Evolutionary conservation across 2,329 filamentous ascomycete genomes (phyloP).

Genomic region (Plenodomus tracheiphilus): DNA sequence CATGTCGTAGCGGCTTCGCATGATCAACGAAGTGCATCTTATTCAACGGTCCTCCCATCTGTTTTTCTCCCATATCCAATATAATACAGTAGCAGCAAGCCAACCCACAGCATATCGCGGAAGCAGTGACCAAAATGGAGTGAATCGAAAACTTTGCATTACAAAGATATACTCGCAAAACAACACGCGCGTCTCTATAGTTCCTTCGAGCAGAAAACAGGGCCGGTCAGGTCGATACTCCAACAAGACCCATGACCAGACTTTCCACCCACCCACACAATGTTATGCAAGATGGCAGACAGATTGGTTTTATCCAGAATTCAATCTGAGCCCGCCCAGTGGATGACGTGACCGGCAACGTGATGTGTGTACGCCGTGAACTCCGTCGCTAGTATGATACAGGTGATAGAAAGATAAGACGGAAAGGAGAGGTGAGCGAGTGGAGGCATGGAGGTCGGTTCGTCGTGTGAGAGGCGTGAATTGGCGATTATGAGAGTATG

Average conservation of each 20-base stretch:
- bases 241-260: constrained; percentile 1
- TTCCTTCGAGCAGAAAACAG: constrained; percentile 2
- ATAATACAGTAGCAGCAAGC: background rate
- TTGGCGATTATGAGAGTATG: background rate
- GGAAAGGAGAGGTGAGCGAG: constrained; percentile 13
- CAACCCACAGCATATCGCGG: constrained; percentile 10
- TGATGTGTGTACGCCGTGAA: constrained; percentile 20
- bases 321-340: constrained; percentile 18
- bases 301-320: constrained; percentile 32
- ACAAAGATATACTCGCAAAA: constrained; percentile 23
- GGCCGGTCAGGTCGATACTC: background rate
- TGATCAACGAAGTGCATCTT: background rate
- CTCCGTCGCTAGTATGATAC: constrained; percentile 42
- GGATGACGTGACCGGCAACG: constrained; percentile 2
- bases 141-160: constrained; percentile 17
- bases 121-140: constrained; percentile 18
- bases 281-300: constrained; percentile 26
- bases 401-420: constrained; percentile 19
- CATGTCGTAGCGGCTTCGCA: no score
- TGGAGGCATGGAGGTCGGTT: constrained; percentile 21
- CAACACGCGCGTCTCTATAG: background rate
- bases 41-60: background rate
- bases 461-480: constrained; percentile 16
- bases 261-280: constrained; percentile 8
- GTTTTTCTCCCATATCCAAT: background rate